Percentiles rank a stretch among this genome's conserved stretches.
These are phyloP conservation scores for Peronospora destructor DNA, from an alignment of 352 stramenopile species.

Conservation along the genomic window DNA sequence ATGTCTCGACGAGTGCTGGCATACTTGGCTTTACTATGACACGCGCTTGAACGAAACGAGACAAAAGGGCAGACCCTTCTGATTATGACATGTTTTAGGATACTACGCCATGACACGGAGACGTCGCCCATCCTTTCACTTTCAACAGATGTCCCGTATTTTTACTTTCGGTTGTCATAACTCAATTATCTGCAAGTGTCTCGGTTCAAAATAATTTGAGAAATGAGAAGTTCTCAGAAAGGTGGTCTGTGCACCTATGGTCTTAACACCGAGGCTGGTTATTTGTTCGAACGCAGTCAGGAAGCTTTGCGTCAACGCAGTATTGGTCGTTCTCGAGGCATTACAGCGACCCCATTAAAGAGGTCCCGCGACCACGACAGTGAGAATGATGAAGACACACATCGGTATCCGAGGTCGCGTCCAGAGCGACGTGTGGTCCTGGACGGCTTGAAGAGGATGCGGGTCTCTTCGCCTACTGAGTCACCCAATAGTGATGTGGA, in stretches of 20 bases:
- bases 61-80: conserved; percentile 22
- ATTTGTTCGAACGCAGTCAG: conserved; percentile 38
- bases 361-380: conserved; percentile 29
- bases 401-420: conserved; percentile 3
- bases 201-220: not conserved
- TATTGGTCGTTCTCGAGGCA: conserved; percentile 36
- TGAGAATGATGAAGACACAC: conserved; percentile 11
- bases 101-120: too few relatives aligned
- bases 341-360: conserved; percentile 28
- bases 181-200: conserved; percentile 15
- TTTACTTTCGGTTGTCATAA: conserved; percentile 8
- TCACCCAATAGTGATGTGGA: conserved; percentile 16
- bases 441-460: conserved; percentile 66
- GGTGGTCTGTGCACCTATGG: conserved; percentile 36
- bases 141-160: not conserved
- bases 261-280: conserved; percentile 30
- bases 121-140: conserved; percentile 10
- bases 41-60: conserved; percentile 7
- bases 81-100: conserved; percentile 7
- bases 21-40: conserved; percentile 6
- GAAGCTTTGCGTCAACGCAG: conserved; percentile 39
- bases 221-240: conserved; percentile 25
- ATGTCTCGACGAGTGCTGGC: conserved; percentile 6
- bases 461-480: conserved; percentile 42
- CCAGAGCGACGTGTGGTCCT: conserved; percentile 24